Base-by-base conservation (phyloP, 768 basidiomycete species). In the Rhizopogon vinicolor region DNA sequence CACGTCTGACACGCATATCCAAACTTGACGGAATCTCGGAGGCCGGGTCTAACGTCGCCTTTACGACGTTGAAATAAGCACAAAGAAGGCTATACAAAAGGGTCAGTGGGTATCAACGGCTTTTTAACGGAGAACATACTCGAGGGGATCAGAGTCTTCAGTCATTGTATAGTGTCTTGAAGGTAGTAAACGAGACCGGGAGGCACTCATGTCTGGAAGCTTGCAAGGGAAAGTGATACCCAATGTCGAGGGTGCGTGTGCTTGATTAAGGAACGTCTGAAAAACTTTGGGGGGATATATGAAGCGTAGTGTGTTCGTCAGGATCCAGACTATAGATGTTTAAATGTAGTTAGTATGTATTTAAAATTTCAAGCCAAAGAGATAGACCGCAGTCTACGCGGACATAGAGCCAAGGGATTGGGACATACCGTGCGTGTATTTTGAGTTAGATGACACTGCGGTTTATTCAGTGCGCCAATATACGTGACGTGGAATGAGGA, bases 1-100 rank as follows among this genome's bases (percentile, higher is more conserved):
- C 72, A 53, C 72, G 76, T 10, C 74, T 58, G 51, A 82, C 70
- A 22, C 71, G 73, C 69, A 85, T 75, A 58, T 80, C 75, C 54
- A 84, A 71, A 1, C 75, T 75, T 10, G 72, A 55, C 3, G 78
- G 81, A 3, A 80, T 61, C 12, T 61, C 49, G 55, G 62, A 52
- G 8, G 67, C 65, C 2, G 67, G 61, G 4, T 55, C 37, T 35
- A 69, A 56, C 6, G 58, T 51, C 40, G 56, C 56, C 53, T 63
- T 66, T 29, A 62, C 64, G 28, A 75, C 73, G 42, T 75, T 74
- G 59, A 73, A 64, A 41, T 60, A 64, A 58, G 60, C 61, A 55
- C 64, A 75, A 40, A 74, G 60, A 14, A 63, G 52, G 41, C 73
- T 74, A 41, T 22, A 49, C 18, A 5, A 42, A 4, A 16, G 52